Percentiles rank a stretch among this genome's conserved stretches.
phyloP scores from a whole-genome alignment of 805 yeast genomes.

The Candida michaelii region DNA sequence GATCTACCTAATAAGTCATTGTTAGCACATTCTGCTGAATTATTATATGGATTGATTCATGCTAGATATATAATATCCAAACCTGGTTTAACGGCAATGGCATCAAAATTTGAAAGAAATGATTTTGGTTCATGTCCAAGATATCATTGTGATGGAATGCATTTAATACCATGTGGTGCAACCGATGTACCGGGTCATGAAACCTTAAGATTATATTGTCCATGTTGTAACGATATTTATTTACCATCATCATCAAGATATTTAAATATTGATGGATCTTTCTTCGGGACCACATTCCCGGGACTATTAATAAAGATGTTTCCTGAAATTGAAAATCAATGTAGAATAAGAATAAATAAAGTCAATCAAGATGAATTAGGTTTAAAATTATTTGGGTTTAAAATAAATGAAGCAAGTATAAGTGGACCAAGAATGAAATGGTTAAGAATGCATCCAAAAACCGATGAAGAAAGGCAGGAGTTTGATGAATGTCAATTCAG shows the following conservation, averaged over 20 bases:
- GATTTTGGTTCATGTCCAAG: slow-evolving; percentile 94
- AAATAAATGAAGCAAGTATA: slow-evolving; percentile 66
- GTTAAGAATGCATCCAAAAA: slow-evolving; percentile 77
- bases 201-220: slow-evolving; percentile 90
- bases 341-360: slow-evolving; percentile 51
- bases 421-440: slow-evolving; percentile 96
- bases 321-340: slow-evolving; percentile 84
- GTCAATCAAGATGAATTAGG: slow-evolving; percentile 57
- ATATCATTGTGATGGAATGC: slow-evolving; percentile 85
- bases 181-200: slow-evolving; percentile 89
- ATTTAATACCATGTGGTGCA: slow-evolving; percentile 86
- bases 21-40: slow-evolving; percentile 87
- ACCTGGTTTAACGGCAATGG: slow-evolving; percentile 87
- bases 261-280: slow-evolving; percentile 91
- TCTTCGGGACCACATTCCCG: slow-evolving; percentile 94
- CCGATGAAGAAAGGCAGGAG: slow-evolving; percentile 61
- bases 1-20: slow-evolving; percentile 69
- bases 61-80: slow-evolving; percentile 87
- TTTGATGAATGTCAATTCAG: slow-evolving; percentile 63
- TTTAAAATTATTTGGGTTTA: slow-evolving; percentile 85
- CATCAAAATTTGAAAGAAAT: slow-evolving; percentile 86
- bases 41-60: slow-evolving; percentile 90
- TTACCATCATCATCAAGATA: slow-evolving; percentile 85
- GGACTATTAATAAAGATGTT: slow-evolving; percentile 88
- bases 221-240: slow-evolving; percentile 90